A percentile compares a stretch with the other conserved stretches of the same genome.
These are phyloP conservation scores for Fusarium redolens DNA, from an alignment of 2,329 filamentous ascomycete genomes.

Conservation along the genomic window DNA sequence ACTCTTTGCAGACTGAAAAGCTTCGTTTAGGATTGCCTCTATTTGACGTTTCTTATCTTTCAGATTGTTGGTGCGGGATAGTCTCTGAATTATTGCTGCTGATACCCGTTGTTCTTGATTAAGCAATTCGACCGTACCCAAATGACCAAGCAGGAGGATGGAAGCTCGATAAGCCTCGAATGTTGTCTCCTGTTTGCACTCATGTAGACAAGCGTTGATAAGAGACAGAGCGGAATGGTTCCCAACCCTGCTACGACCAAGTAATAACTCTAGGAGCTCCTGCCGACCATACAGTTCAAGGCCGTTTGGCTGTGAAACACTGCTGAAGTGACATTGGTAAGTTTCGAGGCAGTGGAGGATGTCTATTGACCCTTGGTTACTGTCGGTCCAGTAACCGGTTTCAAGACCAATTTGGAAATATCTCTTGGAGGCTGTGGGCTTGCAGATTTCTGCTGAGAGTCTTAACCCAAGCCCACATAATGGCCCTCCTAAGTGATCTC, in stretches of 20 bases:
- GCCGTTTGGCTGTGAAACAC: neutral
- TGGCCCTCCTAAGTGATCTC: constrained; percentile 38
- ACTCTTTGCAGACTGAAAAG: constrained; percentile 31
- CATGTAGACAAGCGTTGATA: constrained; percentile 20
- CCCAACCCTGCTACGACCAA: constrained; percentile 42
- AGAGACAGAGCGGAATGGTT: constrained; percentile 44
- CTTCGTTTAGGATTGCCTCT: constrained; percentile 6
- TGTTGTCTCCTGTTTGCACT: neutral
- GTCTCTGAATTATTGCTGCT: constrained; percentile 1
- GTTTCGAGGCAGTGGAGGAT: constrained; percentile 34
- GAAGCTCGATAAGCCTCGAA: constrained; percentile 42
- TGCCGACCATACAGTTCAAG: constrained; percentile 36
- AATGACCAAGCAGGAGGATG: constrained; percentile 45
- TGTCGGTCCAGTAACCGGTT: constrained; percentile 21
- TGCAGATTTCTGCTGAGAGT: constrained; percentile 46
- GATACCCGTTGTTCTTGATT: constrained; percentile 47
- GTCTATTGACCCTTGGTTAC: constrained; percentile 31
- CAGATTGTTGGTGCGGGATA: neutral
- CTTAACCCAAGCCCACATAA: constrained; percentile 48
- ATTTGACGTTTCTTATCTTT: neutral
- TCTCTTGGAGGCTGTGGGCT: constrained; percentile 36
- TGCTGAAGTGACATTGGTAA: constrained; percentile 27
- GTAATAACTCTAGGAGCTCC: constrained; percentile 45
- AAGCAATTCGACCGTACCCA: constrained; percentile 48
- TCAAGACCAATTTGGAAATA: constrained; percentile 43